A percentile compares a stretch with the other conserved stretches of the same genome.
Evolutionary conservation across 805 yeast genomes (phyloP).

Genomic region (Yamadazyma endophytica): DNA sequence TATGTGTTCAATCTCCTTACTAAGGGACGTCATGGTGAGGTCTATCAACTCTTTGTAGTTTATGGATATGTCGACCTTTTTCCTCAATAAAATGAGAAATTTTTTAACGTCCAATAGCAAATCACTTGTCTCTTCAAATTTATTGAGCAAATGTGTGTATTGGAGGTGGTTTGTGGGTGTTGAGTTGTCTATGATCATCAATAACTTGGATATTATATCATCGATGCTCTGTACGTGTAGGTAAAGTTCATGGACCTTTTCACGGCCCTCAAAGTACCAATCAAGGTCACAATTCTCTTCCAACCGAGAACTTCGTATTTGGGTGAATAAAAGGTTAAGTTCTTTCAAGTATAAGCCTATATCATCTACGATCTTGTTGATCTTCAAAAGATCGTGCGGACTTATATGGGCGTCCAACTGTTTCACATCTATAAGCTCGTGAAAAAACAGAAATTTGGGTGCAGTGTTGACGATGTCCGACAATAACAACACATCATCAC

Average conservation of each 20-base stretch:
- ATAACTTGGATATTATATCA: slow-evolving; percentile 17
- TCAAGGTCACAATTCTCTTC: slow-evolving; percentile 9
- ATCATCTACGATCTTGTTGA: slow-evolving; percentile 25
- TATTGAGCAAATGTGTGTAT: slow-evolving; percentile 16
- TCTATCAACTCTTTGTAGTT: slow-evolving; percentile 24
- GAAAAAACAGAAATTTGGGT: slow-evolving; percentile 19
- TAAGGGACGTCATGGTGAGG: slow-evolving; percentile 19
- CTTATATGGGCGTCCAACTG: slow-evolving; percentile 8
- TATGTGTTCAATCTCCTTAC: slow-evolving; percentile 23
- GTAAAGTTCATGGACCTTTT: slow-evolving; percentile 13
- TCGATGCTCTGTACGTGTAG: slow-evolving; percentile 21
- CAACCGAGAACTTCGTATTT: slow-evolving; percentile 5
- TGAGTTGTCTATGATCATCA: slow-evolving; percentile 14
- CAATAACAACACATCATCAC: slow-evolving; percentile 8
- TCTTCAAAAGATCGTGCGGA: slow-evolving; percentile 22
- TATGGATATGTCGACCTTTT: slow-evolving; percentile 23
- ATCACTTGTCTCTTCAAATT: slow-evolving; percentile 24
- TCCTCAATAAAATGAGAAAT: slow-evolving; percentile 15
- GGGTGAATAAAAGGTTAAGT: slow-evolving; percentile 13
- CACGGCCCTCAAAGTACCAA: slow-evolving; percentile 25
- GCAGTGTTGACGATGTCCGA: slow-evolving; percentile 14
- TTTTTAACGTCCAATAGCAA: slow-evolving; percentile 22
- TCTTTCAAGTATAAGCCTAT: slow-evolving; percentile 21
- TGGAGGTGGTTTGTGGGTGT: slow-evolving; percentile 5
- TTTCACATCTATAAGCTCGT: slow-evolving; percentile 19